phyloP scores from a whole-genome alignment of 768 basidiomycete species.

The Lactarius vividus region DNA sequence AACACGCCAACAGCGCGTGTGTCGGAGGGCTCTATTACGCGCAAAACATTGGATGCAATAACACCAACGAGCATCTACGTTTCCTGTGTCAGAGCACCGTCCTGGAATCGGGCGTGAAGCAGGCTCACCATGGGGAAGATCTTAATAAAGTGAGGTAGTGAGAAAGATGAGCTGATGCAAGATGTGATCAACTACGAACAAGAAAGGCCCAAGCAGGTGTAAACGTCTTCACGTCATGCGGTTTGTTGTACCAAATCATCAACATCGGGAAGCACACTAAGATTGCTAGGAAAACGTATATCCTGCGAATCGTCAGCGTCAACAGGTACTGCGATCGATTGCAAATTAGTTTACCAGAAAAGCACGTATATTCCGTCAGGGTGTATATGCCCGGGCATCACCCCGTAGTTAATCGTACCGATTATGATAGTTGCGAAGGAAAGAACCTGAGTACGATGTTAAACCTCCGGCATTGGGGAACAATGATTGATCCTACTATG shows the following conservation, averaged over 20 bases:
- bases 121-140: slow-evolving; percentile 36
- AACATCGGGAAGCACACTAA: slow-evolving; percentile 46
- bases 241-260: slow-evolving; percentile 49
- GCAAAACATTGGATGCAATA: slow-evolving; percentile 44
- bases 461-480: background rate
- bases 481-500: slow-evolving; percentile 30
- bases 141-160: slow-evolving; percentile 18
- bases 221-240: slow-evolving; percentile 44
- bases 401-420: slow-evolving; percentile 46
- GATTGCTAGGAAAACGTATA: slow-evolving; percentile 41
- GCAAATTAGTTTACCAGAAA: slow-evolving; percentile 39
- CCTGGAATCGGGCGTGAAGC: background rate
- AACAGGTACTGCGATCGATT: background rate
- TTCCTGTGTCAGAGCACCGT: slow-evolving; percentile 5
- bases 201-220: slow-evolving; percentile 39
- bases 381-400: slow-evolving; percentile 38
- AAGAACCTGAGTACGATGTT: slow-evolving; percentile 36
- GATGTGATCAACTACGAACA: slow-evolving; percentile 31
- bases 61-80: slow-evolving; percentile 48
- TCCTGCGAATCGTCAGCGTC: slow-evolving; percentile 33
- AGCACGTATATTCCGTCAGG: slow-evolving; percentile 40
- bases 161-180: background rate
- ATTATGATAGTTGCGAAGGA: slow-evolving; percentile 51
- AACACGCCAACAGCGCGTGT: slow-evolving; percentile 42
- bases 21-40: slow-evolving; percentile 38